Conservation (phyloP, 2,329 filamentous ascomycete genomes). For the Capronia coronata region DNA sequence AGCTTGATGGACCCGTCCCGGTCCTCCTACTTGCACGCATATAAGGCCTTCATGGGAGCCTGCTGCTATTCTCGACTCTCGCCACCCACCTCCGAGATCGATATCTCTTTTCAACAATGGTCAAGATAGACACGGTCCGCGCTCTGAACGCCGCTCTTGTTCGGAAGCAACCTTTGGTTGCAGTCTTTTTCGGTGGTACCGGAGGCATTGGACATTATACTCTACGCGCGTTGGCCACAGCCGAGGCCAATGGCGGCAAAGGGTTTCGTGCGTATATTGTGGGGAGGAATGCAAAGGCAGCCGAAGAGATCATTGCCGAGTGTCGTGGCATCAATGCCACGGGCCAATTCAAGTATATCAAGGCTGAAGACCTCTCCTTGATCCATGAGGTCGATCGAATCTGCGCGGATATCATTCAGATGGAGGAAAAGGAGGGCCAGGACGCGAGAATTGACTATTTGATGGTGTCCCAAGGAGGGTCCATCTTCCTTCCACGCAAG, state of each 20-base stretch:
- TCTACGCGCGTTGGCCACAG: conserved; percentile 13
- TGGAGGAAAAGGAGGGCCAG: conserved; percentile 24
- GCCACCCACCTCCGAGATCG: neutral
- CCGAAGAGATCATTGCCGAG: conserved; percentile 30
- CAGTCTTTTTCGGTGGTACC: conserved; percentile 64
- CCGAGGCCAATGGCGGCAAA: conserved; percentile 9
- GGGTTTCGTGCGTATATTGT: conserved; percentile 34
- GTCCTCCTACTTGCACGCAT: neutral
- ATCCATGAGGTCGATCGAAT: conserved; percentile 35
- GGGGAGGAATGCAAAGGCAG: conserved; percentile 29
- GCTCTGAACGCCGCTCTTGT: conserved; percentile 1
- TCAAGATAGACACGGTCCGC: conserved; percentile 2
- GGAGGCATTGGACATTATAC: conserved; percentile 19
- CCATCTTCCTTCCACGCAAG: conserved; percentile 25
- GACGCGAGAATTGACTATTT: conserved; percentile 33
- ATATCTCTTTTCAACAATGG: conserved; percentile 1
- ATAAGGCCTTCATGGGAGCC: neutral
- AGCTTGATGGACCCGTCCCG: neutral
- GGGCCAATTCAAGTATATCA: conserved; percentile 34
- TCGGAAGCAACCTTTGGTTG: conserved; percentile 50
- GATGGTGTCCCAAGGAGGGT: conserved; percentile 31
- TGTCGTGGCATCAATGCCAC: conserved; percentile 30
- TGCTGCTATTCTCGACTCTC: neutral
- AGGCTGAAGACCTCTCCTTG: conserved; percentile 31
- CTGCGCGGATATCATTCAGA: conserved; percentile 29